Evolutionary conservation across 164 flowering plant genomes (phyloP), one percentile per base, ranked within the genome.

Genomic region (Dillenia suffruticosa): DNA sequence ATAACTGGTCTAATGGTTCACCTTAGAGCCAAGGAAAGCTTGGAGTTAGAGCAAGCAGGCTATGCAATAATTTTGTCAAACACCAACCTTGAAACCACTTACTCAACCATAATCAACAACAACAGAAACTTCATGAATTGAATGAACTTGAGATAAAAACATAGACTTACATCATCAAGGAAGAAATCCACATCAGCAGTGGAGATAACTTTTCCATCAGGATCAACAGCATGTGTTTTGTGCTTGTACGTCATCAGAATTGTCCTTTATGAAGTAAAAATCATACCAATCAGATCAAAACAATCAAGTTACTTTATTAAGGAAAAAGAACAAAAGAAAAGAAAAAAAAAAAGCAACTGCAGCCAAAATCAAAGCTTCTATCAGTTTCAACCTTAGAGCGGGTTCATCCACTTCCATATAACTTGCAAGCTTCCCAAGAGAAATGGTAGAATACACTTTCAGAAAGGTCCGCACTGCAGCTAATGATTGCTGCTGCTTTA

Each of bases 391-490:
- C 99, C 99, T 90, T 54, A 90, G 64, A 57, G 96, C 90, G 44
- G 96, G 82, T 67, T 88, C 99, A 83, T 95, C 99, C 56, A 92
- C 92, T 78, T 95, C 99, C 97, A 90, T 82, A 69, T 88, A 87
- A 19, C 63, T 75, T 11, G 94, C 94, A 76, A 95, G 97, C 74
- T 95, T 90, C 52, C 68, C 85, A 63, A 95, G 72, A 54, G 97
- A 83, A 55, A 95, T 92, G 64, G 96, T 85, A 12, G 97, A 85
- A 69, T 92, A 95, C 57, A 92, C 83, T 74, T 95, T 95, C 80
- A 95, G 78, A 80, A 84, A 92, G 62, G 90, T 81, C 17, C 99
- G 78, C 49, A 92, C 83, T 57, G 97, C 85, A 12, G 92, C 79
- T 62, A 92, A 72, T 64, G 85, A 68, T 62, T 92, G 99, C 60